Evolutionary conservation across 1,284 basidiomycete genomes (phyloP), one percentile per base, ranked within the genome.

Genomic region (Schizopora paradoxa): DNA sequence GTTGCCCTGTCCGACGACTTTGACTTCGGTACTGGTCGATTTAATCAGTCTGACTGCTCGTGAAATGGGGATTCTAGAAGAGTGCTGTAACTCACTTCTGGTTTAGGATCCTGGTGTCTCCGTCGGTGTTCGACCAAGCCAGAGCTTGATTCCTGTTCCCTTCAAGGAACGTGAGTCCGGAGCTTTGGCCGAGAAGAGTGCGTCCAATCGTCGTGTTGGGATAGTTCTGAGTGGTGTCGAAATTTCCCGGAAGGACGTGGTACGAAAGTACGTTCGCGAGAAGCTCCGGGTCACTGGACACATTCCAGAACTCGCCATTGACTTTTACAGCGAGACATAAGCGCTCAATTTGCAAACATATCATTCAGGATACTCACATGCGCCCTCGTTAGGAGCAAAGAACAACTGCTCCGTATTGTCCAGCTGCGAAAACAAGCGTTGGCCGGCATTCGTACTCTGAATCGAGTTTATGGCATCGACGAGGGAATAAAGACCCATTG

Each of bases 191-290:
- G 39, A 86, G 66, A 11, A 81, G 66, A 0, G 85, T 83, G 32
- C 79, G 72, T 2, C 79, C 80, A 43, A 88, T 65, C 0, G 84
- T 86, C 45, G 75, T 64, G 52, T 76, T 76, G 4, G 76, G 75
- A 52, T 61, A 74, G 6, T 63, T 61, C 2, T 65, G 61, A 6
- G 70, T 61, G 10, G 61, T 51, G 11, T 63, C 64, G 58, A 75
- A 74, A 50, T 73, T 71, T 21, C 79, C 78, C 41, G 69, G 66
- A 14, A 83, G 66, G 46, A 84, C 61, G 59, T 86, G 83, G 64
- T 86, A 86, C 5, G 76, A 65, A 41, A 86, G 57, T 37, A 77
- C 63, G 45, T 74, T 61, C 27, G 71, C 62, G 11, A 81, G 54
- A 11, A 60, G 47, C 3, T 63, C 64, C 3, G 58, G 45, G 51